A percentile compares a stretch with the other conserved stretches of the same genome.
Evolutionary conservation across 208 protist species (phyloP).

Genomic region (Wallacemonas rigidus): DNA sequence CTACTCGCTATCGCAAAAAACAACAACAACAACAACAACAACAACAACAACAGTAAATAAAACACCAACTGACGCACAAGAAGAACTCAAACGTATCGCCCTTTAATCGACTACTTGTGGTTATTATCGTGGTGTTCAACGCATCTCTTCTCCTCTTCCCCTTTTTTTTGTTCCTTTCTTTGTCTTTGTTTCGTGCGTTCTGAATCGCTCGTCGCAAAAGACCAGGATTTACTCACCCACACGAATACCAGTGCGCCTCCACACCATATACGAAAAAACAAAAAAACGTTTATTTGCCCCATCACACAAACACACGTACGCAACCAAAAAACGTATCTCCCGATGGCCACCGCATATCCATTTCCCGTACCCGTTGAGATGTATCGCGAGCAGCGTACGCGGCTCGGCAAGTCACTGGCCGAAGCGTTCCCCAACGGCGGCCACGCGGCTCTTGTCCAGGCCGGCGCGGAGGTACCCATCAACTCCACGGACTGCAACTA

Average conservation of each 20-base stretch:
- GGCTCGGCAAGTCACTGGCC: slow-evolving; percentile 53
- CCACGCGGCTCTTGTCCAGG: slow-evolving; percentile 82
- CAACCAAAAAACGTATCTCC: background rate
- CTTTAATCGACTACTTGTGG: background rate
- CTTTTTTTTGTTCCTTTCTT: too few relatives aligned
- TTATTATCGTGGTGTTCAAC: too few relatives aligned
- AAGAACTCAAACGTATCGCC: background rate
- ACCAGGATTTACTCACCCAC: too few relatives aligned
- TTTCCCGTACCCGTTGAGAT: slow-evolving; percentile 73
- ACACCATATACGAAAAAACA: background rate
- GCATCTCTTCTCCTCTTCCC: too few relatives aligned
- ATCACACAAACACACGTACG: background rate
- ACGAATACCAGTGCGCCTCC: too few relatives aligned
- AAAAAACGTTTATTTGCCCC: background rate
- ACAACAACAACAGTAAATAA: background rate
- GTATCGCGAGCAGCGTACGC: slow-evolving; percentile 85
- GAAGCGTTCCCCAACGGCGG: slow-evolving; percentile 40
- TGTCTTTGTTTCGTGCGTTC: too few relatives aligned
- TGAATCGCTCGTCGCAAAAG: too few relatives aligned
- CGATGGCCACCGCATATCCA: slow-evolving; percentile 56
- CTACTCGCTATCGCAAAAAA: background rate
- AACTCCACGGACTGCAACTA: slow-evolving; percentile 90
- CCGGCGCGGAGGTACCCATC: slow-evolving; percentile 78
- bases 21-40: too few relatives aligned
- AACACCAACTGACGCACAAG: too few relatives aligned